Conservation (phyloP, 1,139 yeast genomes). For the Geotrichum aggregatum region DNA sequence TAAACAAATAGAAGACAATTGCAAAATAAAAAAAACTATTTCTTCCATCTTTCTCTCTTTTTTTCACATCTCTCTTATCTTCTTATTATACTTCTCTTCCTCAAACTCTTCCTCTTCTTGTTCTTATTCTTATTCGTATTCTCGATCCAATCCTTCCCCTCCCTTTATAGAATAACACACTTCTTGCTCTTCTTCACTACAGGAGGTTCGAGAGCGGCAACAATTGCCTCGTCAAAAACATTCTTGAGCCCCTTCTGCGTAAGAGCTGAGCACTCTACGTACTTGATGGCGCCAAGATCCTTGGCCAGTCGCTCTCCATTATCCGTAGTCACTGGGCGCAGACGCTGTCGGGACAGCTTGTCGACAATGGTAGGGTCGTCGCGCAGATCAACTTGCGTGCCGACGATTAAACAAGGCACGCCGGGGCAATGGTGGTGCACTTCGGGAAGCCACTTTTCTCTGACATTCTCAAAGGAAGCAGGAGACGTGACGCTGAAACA, state of each 20-base stretch:
- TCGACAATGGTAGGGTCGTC: constrained; percentile 76
- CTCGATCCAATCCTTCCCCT: too few relatives aligned
- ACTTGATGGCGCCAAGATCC: constrained; percentile 65
- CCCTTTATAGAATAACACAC: constrained; percentile 65
- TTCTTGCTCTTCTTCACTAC: constrained; percentile 77
- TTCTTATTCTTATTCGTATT: constrained; percentile 1
- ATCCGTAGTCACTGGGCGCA: constrained; percentile 55
- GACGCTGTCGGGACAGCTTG: constrained; percentile 59
- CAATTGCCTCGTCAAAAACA: constrained; percentile 73
- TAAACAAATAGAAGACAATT: too few relatives aligned
- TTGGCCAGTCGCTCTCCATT: constrained; percentile 68
- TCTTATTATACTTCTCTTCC: not conserved
- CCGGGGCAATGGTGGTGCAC: constrained; percentile 82
- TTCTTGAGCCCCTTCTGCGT: constrained; percentile 70
- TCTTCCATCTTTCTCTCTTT: not conserved
- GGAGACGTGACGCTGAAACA: constrained; percentile 87
- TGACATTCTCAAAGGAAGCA: constrained; percentile 71
- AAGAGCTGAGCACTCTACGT: constrained; percentile 90
- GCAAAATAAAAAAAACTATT: too few relatives aligned
- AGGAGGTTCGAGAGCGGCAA: constrained; percentile 69
- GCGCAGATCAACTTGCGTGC: constrained; percentile 81
- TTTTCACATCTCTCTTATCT: not conserved
- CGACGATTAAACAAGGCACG: constrained; percentile 71
- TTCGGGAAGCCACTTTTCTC: constrained; percentile 77
- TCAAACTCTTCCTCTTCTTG: not conserved